Percentiles rank a stretch among this genome's conserved stretches.
These are phyloP conservation scores for Xylaria sp. DNA, from an alignment of 2,329 filamentous ascomycete species.

Conservation along the genomic window DNA sequence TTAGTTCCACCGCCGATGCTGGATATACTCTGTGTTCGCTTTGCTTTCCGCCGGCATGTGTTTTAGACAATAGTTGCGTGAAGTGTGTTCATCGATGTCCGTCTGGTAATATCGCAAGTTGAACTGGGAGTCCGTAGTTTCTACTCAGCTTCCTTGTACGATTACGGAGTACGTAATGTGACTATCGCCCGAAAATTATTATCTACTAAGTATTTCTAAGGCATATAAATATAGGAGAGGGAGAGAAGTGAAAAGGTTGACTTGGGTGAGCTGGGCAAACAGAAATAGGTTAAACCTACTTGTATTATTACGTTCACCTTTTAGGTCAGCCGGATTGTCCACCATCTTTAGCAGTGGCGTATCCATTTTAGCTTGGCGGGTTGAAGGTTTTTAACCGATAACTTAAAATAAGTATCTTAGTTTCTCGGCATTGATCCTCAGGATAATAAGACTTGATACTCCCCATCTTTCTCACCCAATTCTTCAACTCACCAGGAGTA, in stretches of 20 bases:
- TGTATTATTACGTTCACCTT: too few species aligned
- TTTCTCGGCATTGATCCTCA: slow-evolving; percentile 14
- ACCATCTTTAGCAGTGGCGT: too few species aligned
- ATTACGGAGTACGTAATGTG: too few species aligned
- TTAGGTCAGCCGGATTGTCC: too few species aligned
- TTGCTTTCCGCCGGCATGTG: slow-evolving; percentile 25
- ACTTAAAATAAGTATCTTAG: slow-evolving; percentile 20
- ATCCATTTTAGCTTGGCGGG: slow-evolving; percentile 12
- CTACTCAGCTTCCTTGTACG: too few species aligned
- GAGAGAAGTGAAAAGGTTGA: too few species aligned
- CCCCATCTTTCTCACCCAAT: not conserved
- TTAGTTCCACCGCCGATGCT: not conserved
- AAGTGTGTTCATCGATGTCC: slow-evolving; percentile 3
- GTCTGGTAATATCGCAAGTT: slow-evolving; percentile 23
- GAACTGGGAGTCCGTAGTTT: slow-evolving; percentile 16
- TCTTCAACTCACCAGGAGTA: not conserved
- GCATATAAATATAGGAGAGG: too few species aligned
- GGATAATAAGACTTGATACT: slow-evolving; percentile 1
- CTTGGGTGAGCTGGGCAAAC: too few species aligned
- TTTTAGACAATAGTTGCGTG: slow-evolving; percentile 19
- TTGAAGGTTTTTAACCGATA: not conserved
- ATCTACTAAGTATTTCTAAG: too few species aligned
- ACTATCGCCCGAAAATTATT: too few species aligned
- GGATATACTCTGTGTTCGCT: slow-evolving; percentile 17
- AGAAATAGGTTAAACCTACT: too few species aligned